Evolutionary conservation across 1,139 yeast species (phyloP), one percentile per base, ranked within the genome.

Genomic region (Candida tunisiensis): DNA sequence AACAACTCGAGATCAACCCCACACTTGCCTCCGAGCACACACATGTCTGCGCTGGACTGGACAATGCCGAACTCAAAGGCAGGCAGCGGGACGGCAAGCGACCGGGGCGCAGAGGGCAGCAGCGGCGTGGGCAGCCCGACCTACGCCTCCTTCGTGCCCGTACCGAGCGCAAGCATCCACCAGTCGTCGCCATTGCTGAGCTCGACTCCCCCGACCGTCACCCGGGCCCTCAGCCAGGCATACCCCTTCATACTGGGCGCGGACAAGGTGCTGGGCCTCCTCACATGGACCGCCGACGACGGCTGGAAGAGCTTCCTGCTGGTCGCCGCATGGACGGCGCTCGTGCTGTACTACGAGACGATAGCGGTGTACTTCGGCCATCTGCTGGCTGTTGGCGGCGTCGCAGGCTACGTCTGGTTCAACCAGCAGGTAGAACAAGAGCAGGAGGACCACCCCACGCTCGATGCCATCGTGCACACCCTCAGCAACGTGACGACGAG

Each of bases 241-340:
- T 83, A 85, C 46, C 95, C 95, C 3, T 78, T 80, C 44, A 58
- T 85, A 27, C 60, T 78, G 24, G 65, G 79, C 4, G 69, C 72
- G 8, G 82, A 83, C 48, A 71, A 73, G 39, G 35, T 67, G 6
- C 57, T 83, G 30, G 69, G 83, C 20, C 61, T 85, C 18, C 51
- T 79, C 17, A 85, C 96, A 0, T 88, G 98, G 98, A 80, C 95
- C 2, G 74, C 74, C 34, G 85, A 77, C 24, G 92, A 82, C 49
- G 62, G 66, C 25, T 82, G 91, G 82, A 55, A 74, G 34, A 73
- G 83, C 39, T 56, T 79, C 16, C 59, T 80, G 19, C 44, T 77
- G 24, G 67, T 78, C 17, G 57, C 71, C 14, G 39, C 62, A 10
- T 74, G 68, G 50, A 56, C 71, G 2, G 55, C 77, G 7, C 45